A percentile compares a stretch with the other conserved stretches of the same genome.
These are phyloP conservation scores for Fusarium equiseti DNA, from an alignment of 2,329 filamentous ascomycete genomes.

Conservation along the genomic window DNA sequence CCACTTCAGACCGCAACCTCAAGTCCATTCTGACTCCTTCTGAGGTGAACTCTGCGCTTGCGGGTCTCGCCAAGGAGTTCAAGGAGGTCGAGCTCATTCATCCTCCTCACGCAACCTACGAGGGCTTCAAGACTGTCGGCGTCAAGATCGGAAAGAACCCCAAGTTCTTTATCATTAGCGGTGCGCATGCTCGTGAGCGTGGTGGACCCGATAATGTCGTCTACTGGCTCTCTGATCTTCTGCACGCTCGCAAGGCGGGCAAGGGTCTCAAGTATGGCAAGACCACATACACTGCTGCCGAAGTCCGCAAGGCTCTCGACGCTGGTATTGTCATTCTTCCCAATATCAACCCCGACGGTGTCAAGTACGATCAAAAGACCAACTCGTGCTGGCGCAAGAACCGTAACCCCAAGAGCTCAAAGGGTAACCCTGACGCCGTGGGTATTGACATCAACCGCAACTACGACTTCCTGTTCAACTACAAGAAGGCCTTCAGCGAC, in stretches of 20 bases:
- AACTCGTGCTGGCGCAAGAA: conserved; percentile 69
- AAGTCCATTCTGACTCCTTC: conserved; percentile 58
- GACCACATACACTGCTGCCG: conserved; percentile 62
- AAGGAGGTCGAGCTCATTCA: conserved; percentile 55
- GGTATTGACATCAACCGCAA: conserved; percentile 69
- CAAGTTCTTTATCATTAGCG: conserved; percentile 65
- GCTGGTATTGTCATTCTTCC: conserved; percentile 67
- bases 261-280: conserved; percentile 65
- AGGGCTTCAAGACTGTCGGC: conserved; percentile 56
- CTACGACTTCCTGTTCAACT: conserved; percentile 70
- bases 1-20: conserved; percentile 53
- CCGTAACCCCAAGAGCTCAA: conserved; percentile 59
- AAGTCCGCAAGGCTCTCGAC: conserved; percentile 64
- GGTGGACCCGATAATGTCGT: conserved; percentile 67
- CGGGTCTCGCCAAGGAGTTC: conserved; percentile 57
- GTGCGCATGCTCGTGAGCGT: conserved; percentile 69
- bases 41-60: conserved; percentile 60
- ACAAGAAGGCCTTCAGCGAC: conserved; percentile 57
- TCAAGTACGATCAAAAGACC: conserved; percentile 63
- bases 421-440: conserved; percentile 49
- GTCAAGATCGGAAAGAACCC: conserved; percentile 60
- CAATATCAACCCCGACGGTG: conserved; percentile 67
- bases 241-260: conserved; percentile 63
- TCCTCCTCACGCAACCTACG: conserved; percentile 58
- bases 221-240: conserved; percentile 69